These are phyloP conservation scores for Cytospora mali DNA, from an alignment of 2,329 filamentous ascomycete genomes.

Conservation along the genomic window DNA sequence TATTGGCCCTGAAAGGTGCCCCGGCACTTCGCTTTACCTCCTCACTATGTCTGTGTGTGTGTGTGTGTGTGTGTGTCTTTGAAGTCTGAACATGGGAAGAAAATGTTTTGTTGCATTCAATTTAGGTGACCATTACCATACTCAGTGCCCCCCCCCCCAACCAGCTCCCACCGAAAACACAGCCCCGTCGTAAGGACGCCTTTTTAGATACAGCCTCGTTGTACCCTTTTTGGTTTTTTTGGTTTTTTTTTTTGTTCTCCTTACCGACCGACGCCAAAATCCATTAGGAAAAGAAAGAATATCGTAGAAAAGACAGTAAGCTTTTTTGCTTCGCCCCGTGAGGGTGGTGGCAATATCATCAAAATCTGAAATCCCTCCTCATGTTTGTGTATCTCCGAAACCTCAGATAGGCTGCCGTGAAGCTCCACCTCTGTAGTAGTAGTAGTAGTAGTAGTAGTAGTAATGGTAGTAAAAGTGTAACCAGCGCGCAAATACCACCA, in stretches of 20 bases:
- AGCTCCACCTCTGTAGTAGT: conserved; percentile 26
- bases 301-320: conserved; percentile 19
- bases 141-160: conserved; percentile 5
- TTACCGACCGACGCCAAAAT: conserved; percentile 9
- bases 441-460: conserved; percentile 3
- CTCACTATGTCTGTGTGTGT: neutral
- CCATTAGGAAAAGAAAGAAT: conserved; percentile 7
- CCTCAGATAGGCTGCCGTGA: conserved; percentile 23
- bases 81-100: neutral
- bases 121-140: conserved; percentile 21
- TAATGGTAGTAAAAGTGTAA: conserved; percentile 17
- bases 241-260: neutral
- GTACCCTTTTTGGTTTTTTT: too few relatives aligned
- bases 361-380: conserved; percentile 11
- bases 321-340: conserved; percentile 25
- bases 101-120: conserved; percentile 7
- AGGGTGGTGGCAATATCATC: conserved; percentile 21
- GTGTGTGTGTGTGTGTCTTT: neutral
- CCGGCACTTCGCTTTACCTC: neutral
- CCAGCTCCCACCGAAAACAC: neutral
- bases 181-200: conserved; percentile 1
- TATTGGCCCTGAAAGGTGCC: neutral
- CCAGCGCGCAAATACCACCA: conserved; percentile 24
- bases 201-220: conserved; percentile 18
- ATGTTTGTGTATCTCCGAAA: conserved; percentile 13